Evolutionary conservation across 2,329 filamentous ascomycete species (phyloP).

Genomic region (Trichothecium roseum): DNA sequence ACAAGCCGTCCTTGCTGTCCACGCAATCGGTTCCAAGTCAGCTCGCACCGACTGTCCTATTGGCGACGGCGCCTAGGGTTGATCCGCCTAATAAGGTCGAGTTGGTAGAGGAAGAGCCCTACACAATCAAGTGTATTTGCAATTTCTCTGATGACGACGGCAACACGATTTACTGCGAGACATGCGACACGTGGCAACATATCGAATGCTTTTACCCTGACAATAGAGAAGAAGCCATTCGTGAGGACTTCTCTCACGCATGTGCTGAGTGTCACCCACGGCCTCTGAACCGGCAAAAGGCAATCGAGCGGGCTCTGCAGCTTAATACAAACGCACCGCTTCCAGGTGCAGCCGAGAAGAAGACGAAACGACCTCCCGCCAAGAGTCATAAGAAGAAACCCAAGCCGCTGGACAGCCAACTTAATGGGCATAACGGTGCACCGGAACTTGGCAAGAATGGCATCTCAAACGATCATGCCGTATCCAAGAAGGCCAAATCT

Average conservation of each 20-base stretch:
- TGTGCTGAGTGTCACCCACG: conserved; percentile 84
- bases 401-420: conserved; percentile 57
- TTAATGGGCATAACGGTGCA: conserved; percentile 56
- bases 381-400: conserved; percentile 85
- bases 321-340: conserved; percentile 32
- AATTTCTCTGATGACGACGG: conserved; percentile 90
- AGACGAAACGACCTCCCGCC: conserved; percentile 60
- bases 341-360: conserved; percentile 51
- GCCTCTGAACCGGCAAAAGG: conserved; percentile 60
- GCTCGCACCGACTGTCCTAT: conserved; percentile 26
- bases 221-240: conserved; percentile 60
- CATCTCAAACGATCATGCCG: conserved; percentile 35
- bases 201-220: conserved; percentile 87
- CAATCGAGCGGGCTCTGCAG: conserved; percentile 60
- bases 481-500: conserved; percentile 72
- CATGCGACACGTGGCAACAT: conserved; percentile 96
- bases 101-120: conserved; percentile 62
- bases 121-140: conserved; percentile 98
- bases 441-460: conserved; percentile 42
- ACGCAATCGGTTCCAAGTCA: conserved; percentile 48
- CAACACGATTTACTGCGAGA: conserved; percentile 92
- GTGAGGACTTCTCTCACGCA: conserved; percentile 66
- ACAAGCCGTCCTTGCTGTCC: conserved; percentile 41
- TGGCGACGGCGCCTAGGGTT: conserved; percentile 22
- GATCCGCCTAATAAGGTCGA: conserved; percentile 38